Evolutionary conservation across 805 yeast genomes (phyloP), one percentile per base, ranked within the genome.

Genomic region (Ogataea polymorpha): DNA sequence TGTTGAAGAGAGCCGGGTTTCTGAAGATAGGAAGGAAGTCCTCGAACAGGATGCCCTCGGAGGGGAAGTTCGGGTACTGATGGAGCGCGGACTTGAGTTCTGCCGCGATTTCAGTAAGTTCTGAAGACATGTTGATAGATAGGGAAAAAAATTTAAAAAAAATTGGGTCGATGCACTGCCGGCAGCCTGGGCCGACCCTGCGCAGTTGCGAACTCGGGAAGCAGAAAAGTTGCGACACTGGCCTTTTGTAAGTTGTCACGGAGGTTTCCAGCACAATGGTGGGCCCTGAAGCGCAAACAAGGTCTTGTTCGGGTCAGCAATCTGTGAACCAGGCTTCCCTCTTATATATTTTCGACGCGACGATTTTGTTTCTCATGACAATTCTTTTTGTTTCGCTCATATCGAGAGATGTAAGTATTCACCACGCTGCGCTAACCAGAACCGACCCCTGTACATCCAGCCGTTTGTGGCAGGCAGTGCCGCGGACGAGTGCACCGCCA

Each of bases 11-110:
- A 33, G 68, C 72, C 38, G 99, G 96, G 51, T 77, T 70, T 62
- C 85, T 77, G 75, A 93, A 93, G 51, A 93, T 84, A 35, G 99
- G 99, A 59, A 93, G 73, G 63, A 93, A 91, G 66, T 93, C 99
- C 70, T 93, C 98, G 57, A 93, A 93, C 26, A 93, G 70, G 49
- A 93, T 79, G 10, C 99, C 99, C 68, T 86, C 86, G 44, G 78
- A 62, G 29, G 99, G 99, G 72, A 93, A 93, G 70, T 93, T 88
- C 50, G 91, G 96, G 73, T 86, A 91, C 63, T 87, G 96, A 48
- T 72, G 75, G 28, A 78, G 59, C 42, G 82, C 77, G 16, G 71
- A 65, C 55, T 70, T 77, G 44, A 78, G 62, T 45, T 77, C 81
- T 10, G 52, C 58, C 4, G 78, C 75, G 39, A 60, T 36, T 16